Base-by-base conservation (phyloP, 208 protist species). In the Crithidia acanthocephali region DNA sequence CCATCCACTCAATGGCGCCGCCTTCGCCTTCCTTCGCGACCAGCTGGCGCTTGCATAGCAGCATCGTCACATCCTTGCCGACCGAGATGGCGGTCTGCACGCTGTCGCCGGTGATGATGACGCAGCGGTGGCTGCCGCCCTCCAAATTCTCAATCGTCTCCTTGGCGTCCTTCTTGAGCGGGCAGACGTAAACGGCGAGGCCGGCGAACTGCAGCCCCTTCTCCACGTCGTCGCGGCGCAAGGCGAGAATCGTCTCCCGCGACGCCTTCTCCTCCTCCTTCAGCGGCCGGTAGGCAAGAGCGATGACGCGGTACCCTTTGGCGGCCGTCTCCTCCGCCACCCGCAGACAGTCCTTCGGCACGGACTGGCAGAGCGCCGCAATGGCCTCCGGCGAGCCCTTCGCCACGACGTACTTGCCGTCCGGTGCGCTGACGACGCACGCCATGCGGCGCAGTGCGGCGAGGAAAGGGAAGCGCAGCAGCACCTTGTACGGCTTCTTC, bases 41-140 rank as follows among this genome's bases (percentile, higher is more conserved):
- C 16, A 97, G 83, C 72, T 94, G 87, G 37, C 74, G 74, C 40
- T 65, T 71, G 78, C 80, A 93, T 27, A 76, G 66, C 56, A 97
- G 81, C 72, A 98, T 95, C 16, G 80, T 56, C 50, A 98, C 90
- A 66, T 98, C 87, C 25, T 83, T 73, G 25, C 97, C 98, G 22
- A 99, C 98, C 27, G 98, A 96, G 62, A 97, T 96, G 23, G 98
- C 98, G 2, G 99, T 99, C 33, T 99, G 90, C 27, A 92, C 85
- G 82, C 98, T 98, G 80, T 99, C 99, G 55, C 99, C 99, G 4
- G 99, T 99, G 68, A 99, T 98, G 91, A 99, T 99, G 47, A 98
- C 85, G 45, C 97, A 95, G 48, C 85, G 85, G 72, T 98, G 94
- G 61, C 88, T 91, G 68, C 87, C 85, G 30, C 77, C 68, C 25